These are phyloP conservation scores for Penicillium sp. DNA, from an alignment of 2,329 filamentous ascomycete genomes.

Conservation along the genomic window DNA sequence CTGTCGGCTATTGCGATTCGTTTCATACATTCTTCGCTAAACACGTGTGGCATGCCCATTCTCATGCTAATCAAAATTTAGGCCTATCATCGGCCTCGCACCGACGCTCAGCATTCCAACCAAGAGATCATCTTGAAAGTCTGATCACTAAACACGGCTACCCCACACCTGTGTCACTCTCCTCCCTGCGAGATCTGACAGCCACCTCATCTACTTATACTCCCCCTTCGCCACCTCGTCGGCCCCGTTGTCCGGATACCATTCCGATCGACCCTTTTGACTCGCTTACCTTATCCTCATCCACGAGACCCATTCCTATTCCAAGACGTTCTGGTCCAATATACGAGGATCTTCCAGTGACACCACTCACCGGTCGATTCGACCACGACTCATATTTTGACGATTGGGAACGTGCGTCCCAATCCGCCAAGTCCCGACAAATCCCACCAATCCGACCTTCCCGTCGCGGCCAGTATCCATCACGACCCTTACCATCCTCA, in stretches of 20 bases:
- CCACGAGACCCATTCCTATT: constrained; percentile 37
- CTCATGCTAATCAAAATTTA: constrained; percentile 28
- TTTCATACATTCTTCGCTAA: constrained; percentile 13
- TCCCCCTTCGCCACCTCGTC: constrained; percentile 27
- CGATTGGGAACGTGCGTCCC: constrained; percentile 29
- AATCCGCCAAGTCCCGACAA: constrained; percentile 20
- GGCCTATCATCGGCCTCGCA: constrained; percentile 21
- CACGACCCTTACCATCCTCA: neutral
- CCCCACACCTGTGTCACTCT: constrained; percentile 39
- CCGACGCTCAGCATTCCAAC: constrained; percentile 21
- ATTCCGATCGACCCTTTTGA: constrained; percentile 26
- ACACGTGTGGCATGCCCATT: constrained; percentile 34
- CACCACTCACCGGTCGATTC: constrained; percentile 39
- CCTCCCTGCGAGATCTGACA: constrained; percentile 38
- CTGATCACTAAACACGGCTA: constrained; percentile 39
- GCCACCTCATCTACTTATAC: constrained; percentile 38
- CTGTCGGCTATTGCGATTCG: constrained; percentile 8
- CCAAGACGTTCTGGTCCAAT: constrained; percentile 26
- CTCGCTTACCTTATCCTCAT: constrained; percentile 28
- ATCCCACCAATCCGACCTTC: constrained; percentile 8
- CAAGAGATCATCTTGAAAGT: constrained; percentile 37
- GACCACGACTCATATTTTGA: constrained; percentile 35
- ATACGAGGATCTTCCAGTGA: constrained; percentile 36
- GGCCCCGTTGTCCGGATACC: constrained; percentile 18
- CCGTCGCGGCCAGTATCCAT: constrained; percentile 16